phyloP scores from a whole-genome alignment of 495 filamentous ascomycete species.

The Penicillium daleae region DNA sequence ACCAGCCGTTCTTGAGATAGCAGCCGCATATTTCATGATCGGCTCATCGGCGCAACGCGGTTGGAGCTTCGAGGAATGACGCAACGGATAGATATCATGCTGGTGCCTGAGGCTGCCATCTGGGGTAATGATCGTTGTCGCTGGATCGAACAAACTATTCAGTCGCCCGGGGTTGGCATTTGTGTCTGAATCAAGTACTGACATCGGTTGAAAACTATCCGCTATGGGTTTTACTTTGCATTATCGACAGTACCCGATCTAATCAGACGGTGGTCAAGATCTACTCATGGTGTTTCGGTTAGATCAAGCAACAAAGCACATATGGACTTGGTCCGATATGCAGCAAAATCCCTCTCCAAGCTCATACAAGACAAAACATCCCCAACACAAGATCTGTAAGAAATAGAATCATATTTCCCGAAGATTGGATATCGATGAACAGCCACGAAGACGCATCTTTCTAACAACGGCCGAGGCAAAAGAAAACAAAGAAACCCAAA shows the following conservation, averaged over 20 bases:
- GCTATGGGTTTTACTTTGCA: neutral
- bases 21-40: slow-evolving; percentile 31
- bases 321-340: neutral
- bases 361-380: neutral
- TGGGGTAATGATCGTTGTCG: neutral
- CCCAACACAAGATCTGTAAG: neutral
- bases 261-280: neutral
- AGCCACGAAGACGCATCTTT: slow-evolving; percentile 30
- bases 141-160: neutral
- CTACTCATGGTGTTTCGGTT: neutral
- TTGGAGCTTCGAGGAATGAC: slow-evolving; percentile 29
- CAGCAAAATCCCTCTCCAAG: neutral
- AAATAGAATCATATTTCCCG: slow-evolving; percentile 27
- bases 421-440: slow-evolving; percentile 36
- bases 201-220: neutral
- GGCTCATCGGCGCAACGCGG: slow-evolving; percentile 6
- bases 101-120: slow-evolving; percentile 22
- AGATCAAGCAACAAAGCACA: neutral
- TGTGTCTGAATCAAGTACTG: no score
- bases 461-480: slow-evolving; percentile 25
- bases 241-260: neutral
- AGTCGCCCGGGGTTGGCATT: no score
- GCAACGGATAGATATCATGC: slow-evolving; percentile 14
- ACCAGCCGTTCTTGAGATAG: slow-evolving; percentile 7
- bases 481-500: slow-evolving; percentile 17